Evolutionary conservation across 225 moss, liverwort and hornwort genomes (phyloP), one percentile per base, ranked within the genome.

Genomic region (Polytrichum commune): DNA sequence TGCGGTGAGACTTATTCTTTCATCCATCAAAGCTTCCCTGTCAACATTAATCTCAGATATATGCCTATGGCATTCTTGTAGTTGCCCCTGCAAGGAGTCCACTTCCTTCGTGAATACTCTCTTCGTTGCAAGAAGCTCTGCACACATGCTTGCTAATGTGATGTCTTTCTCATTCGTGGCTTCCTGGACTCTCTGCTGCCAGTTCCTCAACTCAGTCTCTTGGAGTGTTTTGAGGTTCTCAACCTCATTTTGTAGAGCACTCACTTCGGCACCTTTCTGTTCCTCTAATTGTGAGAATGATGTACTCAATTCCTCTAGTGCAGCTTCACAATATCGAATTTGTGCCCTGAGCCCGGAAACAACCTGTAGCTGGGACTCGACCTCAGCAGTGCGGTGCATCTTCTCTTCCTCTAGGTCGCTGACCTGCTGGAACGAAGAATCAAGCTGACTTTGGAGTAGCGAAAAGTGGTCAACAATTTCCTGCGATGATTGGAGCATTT

Each of bases 401-500:
- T 81, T 87, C 55, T 29, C 81, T 24, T 46, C 81, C 79, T 87
- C 81, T 29, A 87, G 76, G 55, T 84, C 83, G 60, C 76, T 74
- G 38, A 78, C 83, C 27, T 74, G 72, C 64, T 76, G 72, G 62
- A 78, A 81, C 72, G 78, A 81, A 67, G 64, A 74, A 68, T 81
- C 83, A 69, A 87, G 87, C 72, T 84, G 87, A 25, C 72, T 71
- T 67, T 87, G 87, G 69, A 87, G 81, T 62, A 74, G 78, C 9
- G 83, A 78, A 67, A 81, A 87, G 63, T 87, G 83, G 29, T 81
- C 80, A 60, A 87, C 74, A 79, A 87, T 78, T 72, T 87, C 83
- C 35, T 87, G 87, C 5, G 87, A 87, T 1, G 87, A 87, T 72
- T 81, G 78, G 63, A 87, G 87, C 87, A 87, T 87, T 72, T 87